Conservation (phyloP, 2,329 filamentous ascomycete genomes). For the Penicillium glabrum region DNA sequence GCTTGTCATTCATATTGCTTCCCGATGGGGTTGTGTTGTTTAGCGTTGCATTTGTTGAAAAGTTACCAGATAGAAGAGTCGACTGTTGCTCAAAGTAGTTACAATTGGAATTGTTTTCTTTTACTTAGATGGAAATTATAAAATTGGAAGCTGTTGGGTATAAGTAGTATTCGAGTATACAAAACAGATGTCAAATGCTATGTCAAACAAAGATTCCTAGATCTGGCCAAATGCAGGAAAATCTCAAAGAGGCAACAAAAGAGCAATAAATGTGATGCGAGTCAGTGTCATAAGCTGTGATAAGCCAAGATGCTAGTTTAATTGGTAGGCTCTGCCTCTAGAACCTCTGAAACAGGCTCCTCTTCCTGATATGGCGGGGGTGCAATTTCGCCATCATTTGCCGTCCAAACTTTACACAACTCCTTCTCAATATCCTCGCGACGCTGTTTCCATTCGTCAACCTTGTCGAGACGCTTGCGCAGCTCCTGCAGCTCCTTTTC, state of each 20-base stretch:
- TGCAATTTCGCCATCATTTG: constrained; percentile 30
- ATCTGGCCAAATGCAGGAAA: neutral
- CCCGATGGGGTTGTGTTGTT: neutral
- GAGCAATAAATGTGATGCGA: neutral
- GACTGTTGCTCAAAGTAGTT: neutral
- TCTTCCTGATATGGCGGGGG: constrained; percentile 37
- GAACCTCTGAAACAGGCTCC: neutral
- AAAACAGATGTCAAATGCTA: neutral
- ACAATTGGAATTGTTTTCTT: neutral
- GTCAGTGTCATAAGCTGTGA: neutral
- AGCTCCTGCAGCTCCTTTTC: constrained; percentile 88
- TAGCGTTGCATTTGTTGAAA: neutral
- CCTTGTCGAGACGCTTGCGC: constrained; percentile 73
- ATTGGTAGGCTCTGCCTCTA: constrained; percentile 1
- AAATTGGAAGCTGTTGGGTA: neutral
- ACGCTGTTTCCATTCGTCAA: constrained; percentile 79
- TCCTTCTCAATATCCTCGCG: constrained; percentile 80
- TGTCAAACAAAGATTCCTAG: neutral
- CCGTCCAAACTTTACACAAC: constrained; percentile 64
- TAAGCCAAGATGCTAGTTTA: neutral
- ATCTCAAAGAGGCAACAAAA: neutral
- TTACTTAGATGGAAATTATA: neutral
- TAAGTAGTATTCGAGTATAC: neutral
- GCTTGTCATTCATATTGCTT: neutral
- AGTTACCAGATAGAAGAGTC: neutral